A percentile compares a stretch with the other conserved stretches of the same genome.
phyloP scores from a whole-genome alignment of 2,329 filamentous ascomycete species.

The Claviceps fusiformis region DNA sequence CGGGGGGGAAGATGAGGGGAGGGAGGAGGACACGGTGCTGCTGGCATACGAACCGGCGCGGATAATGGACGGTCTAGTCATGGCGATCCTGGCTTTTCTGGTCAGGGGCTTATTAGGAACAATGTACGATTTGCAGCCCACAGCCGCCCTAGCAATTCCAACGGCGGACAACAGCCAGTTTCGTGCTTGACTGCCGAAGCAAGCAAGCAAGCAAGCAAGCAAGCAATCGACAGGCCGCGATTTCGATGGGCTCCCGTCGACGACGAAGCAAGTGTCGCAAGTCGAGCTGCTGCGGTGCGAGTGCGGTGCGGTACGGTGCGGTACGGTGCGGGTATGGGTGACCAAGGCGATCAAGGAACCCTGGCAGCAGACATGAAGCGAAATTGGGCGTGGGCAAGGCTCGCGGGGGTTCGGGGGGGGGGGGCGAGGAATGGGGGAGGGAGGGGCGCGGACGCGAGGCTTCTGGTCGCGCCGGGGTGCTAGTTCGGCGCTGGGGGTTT shows the following conservation, averaged over 20 bases:
- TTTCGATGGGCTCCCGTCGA: not conserved
- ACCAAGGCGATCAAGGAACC: not conserved
- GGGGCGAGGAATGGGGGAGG: not conserved
- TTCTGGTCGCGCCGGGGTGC: not conserved
- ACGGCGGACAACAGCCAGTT: not conserved
- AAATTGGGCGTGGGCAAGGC: not conserved
- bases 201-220: not conserved
- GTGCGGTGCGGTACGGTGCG: not conserved
- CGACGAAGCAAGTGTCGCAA: not conserved
- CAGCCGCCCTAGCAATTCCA: not conserved
- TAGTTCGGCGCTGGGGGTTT: not conserved
- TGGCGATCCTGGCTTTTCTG: slow-evolving; percentile 12
- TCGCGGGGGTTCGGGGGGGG: not conserved
- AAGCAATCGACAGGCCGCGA: not conserved
- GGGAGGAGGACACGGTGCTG: not conserved
- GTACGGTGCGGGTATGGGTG: not conserved
- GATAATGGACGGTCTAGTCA: slow-evolving; percentile 47
- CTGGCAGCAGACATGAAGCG: slow-evolving; percentile 1
- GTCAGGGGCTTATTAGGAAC: not conserved
- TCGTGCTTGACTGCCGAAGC: not conserved
- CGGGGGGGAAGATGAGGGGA: not conserved
- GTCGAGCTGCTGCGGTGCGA: not conserved
- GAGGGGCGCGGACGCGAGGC: not conserved
- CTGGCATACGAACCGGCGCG: slow-evolving; percentile 40
- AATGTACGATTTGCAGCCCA: not conserved